Base-by-base conservation (phyloP, 345 rosid genomes). In the Balakata baccata region DNA sequence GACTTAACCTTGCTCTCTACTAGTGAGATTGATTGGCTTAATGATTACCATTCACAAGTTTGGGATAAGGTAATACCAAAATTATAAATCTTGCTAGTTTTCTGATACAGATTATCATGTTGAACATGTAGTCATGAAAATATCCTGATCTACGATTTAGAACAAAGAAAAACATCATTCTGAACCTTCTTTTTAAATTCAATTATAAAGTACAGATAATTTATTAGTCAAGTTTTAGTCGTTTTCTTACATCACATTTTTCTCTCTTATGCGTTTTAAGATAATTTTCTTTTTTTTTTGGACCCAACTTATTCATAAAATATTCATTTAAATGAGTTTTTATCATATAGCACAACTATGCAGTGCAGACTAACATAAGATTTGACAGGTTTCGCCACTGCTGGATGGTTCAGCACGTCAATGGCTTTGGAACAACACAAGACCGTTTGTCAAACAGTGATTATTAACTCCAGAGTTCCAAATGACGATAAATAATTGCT, bases 371-470 rank as follows among this genome's bases (percentile, higher is more conserved):
- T 74, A 68, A 81, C 50, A 16, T 47, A 5, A 7, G 20, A 18
- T 39, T 51, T 46, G 22, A 58, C 91, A 94, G 98, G 95, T 94
- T 80, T 92, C 98, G 17, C 94, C 92, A 1, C 81, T 92, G 73
- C 70, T 94, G 75, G 91, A 90, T 72, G 97, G 95, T 60, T 81
- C 86, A 29, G 90, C 89, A 25, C 79, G 72, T 18, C 83, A 89
- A 56, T 94, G 98, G 98, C 97, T 94, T 12, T 86, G 97, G 95
- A 79, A 84, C 88, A 90, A 86, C 86, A 94, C 97, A 0, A 79
- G 85, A 56, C 91, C 91, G 0, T 57, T 94, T 57, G 73, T 77
- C 53, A 78, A 84, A 63, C 73, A 74, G 64, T 90, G 86, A 90
- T 58, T 6, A 90, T 58, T 29, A 1, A 29, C 34, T 29, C 34